phyloP scores from a whole-genome alignment of 2,329 filamentous ascomycete species.

The Aureobasidium sp. region DNA sequence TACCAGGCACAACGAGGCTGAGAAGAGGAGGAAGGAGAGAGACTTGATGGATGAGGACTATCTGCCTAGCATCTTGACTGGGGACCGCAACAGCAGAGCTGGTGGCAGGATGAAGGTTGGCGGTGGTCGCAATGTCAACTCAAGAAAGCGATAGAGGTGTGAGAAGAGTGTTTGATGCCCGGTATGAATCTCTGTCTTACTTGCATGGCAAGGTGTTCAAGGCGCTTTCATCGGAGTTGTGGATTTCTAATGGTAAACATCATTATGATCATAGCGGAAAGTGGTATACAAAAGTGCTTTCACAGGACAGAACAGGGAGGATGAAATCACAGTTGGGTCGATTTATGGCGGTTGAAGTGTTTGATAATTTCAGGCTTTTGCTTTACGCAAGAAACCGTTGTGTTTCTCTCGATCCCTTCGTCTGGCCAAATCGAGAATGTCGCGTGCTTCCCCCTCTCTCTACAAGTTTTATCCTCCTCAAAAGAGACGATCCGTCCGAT shows the following conservation, averaged over 20 bases:
- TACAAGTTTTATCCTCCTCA: not conserved
- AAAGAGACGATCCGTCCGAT: not conserved
- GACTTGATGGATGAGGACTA: conserved; percentile 96
- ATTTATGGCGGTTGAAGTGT: not conserved
- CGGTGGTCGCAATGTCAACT: conserved; percentile 80
- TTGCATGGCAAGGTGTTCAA: conserved; percentile 2
- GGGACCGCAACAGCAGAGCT: conserved; percentile 58
- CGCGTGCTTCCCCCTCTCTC: not conserved
- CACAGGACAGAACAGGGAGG: too few species aligned
- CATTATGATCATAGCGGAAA: not conserved
- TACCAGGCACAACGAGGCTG: conserved; percentile 53
- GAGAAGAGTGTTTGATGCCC: not conserved
- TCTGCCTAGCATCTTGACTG: conserved; percentile 75
- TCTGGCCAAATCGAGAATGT: not conserved
- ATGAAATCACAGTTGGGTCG: not conserved
- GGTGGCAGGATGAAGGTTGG: conserved; percentile 68
- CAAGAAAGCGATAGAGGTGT: conserved; percentile 47
- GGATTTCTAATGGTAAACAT: not conserved
- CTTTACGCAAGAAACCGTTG: not conserved
- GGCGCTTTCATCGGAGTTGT: not conserved
- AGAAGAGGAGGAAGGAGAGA: conserved; percentile 59
- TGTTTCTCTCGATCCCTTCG: not conserved
- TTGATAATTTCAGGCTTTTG: not conserved
- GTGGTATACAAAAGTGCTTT: not conserved
- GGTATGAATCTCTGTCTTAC: not conserved